These are phyloP conservation scores for Penicillium pulvis DNA, from an alignment of 495 filamentous ascomycete species.

Conservation along the genomic window DNA sequence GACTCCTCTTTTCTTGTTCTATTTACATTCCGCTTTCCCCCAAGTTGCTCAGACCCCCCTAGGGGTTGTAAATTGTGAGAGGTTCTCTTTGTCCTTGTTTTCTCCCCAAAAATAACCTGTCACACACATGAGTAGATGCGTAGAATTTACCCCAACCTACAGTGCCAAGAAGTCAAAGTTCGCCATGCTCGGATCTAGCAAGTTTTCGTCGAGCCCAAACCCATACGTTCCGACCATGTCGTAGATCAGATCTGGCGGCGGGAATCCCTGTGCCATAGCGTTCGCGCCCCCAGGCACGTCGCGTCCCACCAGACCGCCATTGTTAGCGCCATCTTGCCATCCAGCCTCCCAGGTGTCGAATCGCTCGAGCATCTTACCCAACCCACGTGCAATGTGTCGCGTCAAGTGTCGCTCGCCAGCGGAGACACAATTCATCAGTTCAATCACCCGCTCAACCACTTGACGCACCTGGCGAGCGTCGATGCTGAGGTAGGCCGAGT, in stretches of 20 bases:
- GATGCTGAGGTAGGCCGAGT: conserved; percentile 49
- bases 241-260: conserved; percentile 51
- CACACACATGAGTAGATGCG: not conserved
- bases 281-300: conserved; percentile 48
- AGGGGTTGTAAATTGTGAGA: not conserved
- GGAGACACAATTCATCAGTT: conserved; percentile 53
- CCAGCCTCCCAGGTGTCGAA: conserved; percentile 49
- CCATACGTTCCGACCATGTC: conserved; percentile 54
- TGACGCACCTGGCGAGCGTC: conserved; percentile 47
- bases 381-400: conserved; percentile 53
- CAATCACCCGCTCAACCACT: conserved; percentile 52
- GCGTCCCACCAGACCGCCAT: conserved; percentile 15
- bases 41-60: conserved; percentile 6
- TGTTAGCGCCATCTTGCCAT: conserved; percentile 30
- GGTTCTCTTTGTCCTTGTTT: not conserved
- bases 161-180: conserved; percentile 49
- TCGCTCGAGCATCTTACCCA: conserved; percentile 55
- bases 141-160: conserved; percentile 12
- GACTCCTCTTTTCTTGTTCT: conserved; percentile 1
- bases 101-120: conserved; percentile 5
- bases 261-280: conserved; percentile 50
- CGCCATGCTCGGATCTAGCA: conserved; percentile 50
- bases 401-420: conserved; percentile 56
- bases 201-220: conserved; percentile 49
- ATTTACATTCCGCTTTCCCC: conserved; percentile 17